Evolutionary conservation across 331 rosid species (phyloP), one percentile per base, ranked within the genome.

Genomic region (Acacia pycnantha): DNA sequence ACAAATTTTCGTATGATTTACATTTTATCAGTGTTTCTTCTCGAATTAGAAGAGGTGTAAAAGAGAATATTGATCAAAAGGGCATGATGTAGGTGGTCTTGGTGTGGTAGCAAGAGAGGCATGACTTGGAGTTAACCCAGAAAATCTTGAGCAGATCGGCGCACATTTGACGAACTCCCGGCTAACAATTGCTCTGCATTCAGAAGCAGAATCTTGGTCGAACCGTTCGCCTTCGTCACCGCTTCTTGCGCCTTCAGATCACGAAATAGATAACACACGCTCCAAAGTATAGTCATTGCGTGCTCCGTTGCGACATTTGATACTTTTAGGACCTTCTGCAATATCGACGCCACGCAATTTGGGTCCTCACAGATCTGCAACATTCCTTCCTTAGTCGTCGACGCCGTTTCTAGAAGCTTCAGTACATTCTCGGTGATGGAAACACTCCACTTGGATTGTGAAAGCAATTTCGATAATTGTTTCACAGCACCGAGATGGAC

Each of bases 11-110:
- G 22, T 88, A 83, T 85, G 71, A 88, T 90, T 84, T 90, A 90
- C 94, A 35, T 56, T 59, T 58, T 13, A 14, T 24, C 1, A 56
- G 21, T 48, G 21, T 24, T 77, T 3, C 37, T 70, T 14, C 54
- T 70, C 35, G 21, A 40, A 40, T 18, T 3, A 50, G 8, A 70
- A 41, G 31, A 70, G 11, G n/a, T 70, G 33, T 19, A 5, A 19
- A n/a, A 15, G 31, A 29, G 5, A 46, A 19, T 5, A 31, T 6
- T 35, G 69, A 70, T 90, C 88, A 94, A 74, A 90, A 94, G 8
- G 98, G 98, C 97, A 90, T 92, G 75, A 94, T 92, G 66, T 94
- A 97, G 1, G 97, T 87, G 29, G 94, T 88, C 26, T 94, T 90
- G 0, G 97, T 94, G 18, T 90, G 93, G 72, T 92, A 94, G 27